Evolutionary conservation across 768 basidiomycete genomes (phyloP).

Genomic region (Suillus subalutaceus): DNA sequence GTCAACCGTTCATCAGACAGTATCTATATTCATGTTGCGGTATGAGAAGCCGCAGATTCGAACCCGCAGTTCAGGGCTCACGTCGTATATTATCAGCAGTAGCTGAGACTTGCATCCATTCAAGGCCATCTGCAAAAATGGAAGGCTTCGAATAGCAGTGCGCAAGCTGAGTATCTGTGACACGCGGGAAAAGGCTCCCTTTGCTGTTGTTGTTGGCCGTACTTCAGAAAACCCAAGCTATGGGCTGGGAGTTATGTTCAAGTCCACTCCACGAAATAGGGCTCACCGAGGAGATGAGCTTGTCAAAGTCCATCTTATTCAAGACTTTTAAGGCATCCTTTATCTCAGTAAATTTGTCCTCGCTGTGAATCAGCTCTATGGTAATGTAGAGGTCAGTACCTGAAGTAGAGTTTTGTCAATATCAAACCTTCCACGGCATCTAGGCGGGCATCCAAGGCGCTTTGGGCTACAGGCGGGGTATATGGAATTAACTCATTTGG

Average conservation of each 20-base stretch:
- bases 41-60: not conserved
- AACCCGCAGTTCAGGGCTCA: constrained; percentile 29
- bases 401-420: not conserved
- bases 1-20: constrained; percentile 72
- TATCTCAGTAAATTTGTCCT: constrained; percentile 71
- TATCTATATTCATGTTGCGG: constrained; percentile 48
- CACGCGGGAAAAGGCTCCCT: constrained; percentile 69
- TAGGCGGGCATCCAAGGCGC: constrained; percentile 76
- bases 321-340: constrained; percentile 69
- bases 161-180: constrained; percentile 81
- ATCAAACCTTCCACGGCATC: constrained; percentile 80
- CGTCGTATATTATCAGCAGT: constrained; percentile 63
- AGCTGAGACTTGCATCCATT: constrained; percentile 59
- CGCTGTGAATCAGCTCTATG: constrained; percentile 73
- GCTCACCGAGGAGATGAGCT: constrained; percentile 70
- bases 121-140: constrained; percentile 64
- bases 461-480: constrained; percentile 27
- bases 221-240: constrained; percentile 72
- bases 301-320: constrained; percentile 88
- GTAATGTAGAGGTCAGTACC: constrained; percentile 13
- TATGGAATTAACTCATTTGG: not conserved
- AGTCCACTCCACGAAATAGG: not conserved
- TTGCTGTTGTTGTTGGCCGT: constrained; percentile 53
- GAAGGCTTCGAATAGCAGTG: constrained; percentile 68
- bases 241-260: constrained; percentile 1